Evolutionary conservation across 805 yeast species (phyloP), one percentile per base, ranked within the genome.

Genomic region (Danielozyma ontarioensis): DNA sequence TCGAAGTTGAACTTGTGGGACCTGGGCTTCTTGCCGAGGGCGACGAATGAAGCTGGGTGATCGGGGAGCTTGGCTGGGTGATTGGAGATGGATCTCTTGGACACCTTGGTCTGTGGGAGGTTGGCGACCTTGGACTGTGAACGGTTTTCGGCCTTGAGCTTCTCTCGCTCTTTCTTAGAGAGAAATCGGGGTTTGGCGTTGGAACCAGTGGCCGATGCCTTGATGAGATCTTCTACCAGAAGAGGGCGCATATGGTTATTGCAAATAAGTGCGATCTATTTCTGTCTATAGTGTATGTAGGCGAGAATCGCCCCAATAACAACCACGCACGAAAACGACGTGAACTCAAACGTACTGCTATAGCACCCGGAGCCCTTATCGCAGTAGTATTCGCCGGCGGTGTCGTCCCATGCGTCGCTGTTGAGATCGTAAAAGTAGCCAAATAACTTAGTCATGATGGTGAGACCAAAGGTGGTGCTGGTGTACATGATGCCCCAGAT

Each of bases 1-100:
- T 72, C 80, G 54, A 85, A 84, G 7, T 67, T 63, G 55, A 82
- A 84, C 43, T 69, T 71, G n/a, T n/a, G n/a, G n/a, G n/a, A n/a
- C n/a, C n/a, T n/a, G n/a, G n/a, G n/a, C n/a, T n/a, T n/a, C n/a
- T n/a, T n/a, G n/a, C n/a, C n/a, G n/a, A n/a, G n/a, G n/a, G n/a
- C n/a, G n/a, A n/a, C n/a, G n/a, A n/a, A n/a, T n/a, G n/a, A n/a
- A n/a, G n/a, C n/a, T n/a, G n/a, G n/a, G 24, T 24, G 17, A 10
- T 19, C 22, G 25, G 25, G 12, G 5, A n/a, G 13, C 12, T 23
- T 23, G 12, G 25, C 13, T n/a, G n/a, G n/a, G n/a, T n/a, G n/a
- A n/a, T n/a, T n/a, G n/a, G n/a, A n/a, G n/a, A n/a, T n/a, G n/a
- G n/a, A n/a, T n/a, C n/a, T n/a, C n/a, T n/a, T n/a, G n/a, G n/a